phyloP scores from a whole-genome alignment of 495 filamentous ascomycete species.

The Talaromyces ruber region DNA sequence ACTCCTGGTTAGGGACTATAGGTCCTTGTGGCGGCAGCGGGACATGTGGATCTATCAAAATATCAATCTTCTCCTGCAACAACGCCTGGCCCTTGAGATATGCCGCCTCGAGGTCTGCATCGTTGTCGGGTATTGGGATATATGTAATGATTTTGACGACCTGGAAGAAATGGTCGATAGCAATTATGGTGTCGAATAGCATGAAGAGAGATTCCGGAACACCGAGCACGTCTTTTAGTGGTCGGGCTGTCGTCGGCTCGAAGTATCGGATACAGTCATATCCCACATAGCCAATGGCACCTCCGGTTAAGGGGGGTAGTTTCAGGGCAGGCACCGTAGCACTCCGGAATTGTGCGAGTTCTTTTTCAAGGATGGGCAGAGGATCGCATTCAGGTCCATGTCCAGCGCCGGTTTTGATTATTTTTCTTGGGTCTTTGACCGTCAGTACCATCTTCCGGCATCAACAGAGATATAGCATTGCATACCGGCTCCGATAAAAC shows the following conservation, averaged over 20 bases:
- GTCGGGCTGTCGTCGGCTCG: slow-evolving; percentile 81
- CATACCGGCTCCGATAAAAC: slow-evolving; percentile 83
- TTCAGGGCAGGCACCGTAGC: slow-evolving; percentile 69
- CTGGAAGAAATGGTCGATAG: slow-evolving; percentile 92
- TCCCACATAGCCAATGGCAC: slow-evolving; percentile 91
- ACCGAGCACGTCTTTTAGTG: slow-evolving; percentile 76
- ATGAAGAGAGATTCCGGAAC: slow-evolving; percentile 95
- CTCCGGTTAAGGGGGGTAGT: slow-evolving; percentile 79
- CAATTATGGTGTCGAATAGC: slow-evolving; percentile 92
- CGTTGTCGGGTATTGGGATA: slow-evolving; percentile 44
- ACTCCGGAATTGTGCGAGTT: slow-evolving; percentile 68
- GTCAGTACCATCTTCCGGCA: slow-evolving; percentile 3
- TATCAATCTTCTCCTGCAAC: slow-evolving; percentile 57
- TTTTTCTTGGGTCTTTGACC: slow-evolving; percentile 62
- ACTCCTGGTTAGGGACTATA: slow-evolving; percentile 63
- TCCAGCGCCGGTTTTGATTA: slow-evolving; percentile 79
- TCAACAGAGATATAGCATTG: slow-evolving; percentile 1
- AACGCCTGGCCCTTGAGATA: slow-evolving; percentile 57
- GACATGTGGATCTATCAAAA: slow-evolving; percentile 61
- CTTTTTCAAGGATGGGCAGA: slow-evolving; percentile 67
- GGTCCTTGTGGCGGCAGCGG: slow-evolving; percentile 70
- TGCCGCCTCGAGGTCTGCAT: slow-evolving; percentile 42
- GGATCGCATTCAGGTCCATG: slow-evolving; percentile 80
- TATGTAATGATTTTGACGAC: slow-evolving; percentile 90
- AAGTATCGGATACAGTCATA: slow-evolving; percentile 98